phyloP scores from a whole-genome alignment of 306 rosid species.

The Arachis hypogaea region DNA sequence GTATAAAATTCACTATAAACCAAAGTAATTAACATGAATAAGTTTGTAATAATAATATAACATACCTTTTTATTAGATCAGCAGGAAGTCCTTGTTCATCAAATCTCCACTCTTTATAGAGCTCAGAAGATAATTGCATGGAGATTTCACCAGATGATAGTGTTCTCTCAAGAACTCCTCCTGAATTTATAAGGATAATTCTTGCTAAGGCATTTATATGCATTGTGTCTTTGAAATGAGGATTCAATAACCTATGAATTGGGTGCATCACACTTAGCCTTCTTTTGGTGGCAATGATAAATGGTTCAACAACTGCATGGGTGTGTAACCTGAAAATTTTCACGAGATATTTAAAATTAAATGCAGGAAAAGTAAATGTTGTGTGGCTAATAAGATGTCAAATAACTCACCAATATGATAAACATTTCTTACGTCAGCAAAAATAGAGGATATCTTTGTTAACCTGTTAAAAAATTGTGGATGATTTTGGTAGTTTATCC shows the following conservation, averaged over 20 bases:
- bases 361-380: background rate
- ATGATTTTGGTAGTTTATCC: too few relatives aligned
- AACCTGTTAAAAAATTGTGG: too few relatives aligned
- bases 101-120: conserved; percentile 77
- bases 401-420: conserved; percentile 71
- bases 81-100: conserved; percentile 75
- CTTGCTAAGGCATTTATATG: conserved; percentile 67
- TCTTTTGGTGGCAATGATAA: conserved; percentile 81
- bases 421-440: background rate
- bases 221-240: conserved; percentile 79
- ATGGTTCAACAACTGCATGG: conserved; percentile 82
- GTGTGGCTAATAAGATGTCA: background rate
- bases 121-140: conserved; percentile 67
- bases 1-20: too few relatives aligned
- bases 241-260: conserved; percentile 60
- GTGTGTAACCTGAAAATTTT: conserved; percentile 60
- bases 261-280: conserved; percentile 79
- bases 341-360: background rate
- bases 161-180: conserved; percentile 64
- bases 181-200: conserved; percentile 55
- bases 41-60: background rate
- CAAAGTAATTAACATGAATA: too few relatives aligned
- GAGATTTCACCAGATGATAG: conserved; percentile 62
- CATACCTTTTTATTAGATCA: conserved; percentile 70
- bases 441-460: too few relatives aligned